Base-by-base conservation (phyloP, 2,329 filamentous ascomycete genomes). In the Drechmeria coniospora region DNA sequence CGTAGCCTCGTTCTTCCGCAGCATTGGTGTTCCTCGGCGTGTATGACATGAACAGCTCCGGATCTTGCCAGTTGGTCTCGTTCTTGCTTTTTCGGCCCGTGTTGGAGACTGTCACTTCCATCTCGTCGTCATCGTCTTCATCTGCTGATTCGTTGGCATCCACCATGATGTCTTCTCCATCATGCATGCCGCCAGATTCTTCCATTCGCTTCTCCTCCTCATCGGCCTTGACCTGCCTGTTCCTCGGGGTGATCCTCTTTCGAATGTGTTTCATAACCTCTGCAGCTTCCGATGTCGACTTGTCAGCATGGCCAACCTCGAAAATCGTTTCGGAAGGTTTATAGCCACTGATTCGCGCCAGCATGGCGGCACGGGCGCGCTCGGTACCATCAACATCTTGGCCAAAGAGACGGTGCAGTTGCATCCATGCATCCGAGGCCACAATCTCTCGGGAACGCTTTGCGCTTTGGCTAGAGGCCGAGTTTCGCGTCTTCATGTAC, bases 11-110 rank as follows among this genome's bases (percentile, higher is more conserved):
- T 48, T 94, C 84, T 56, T 95, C 87, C 28, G 79, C 81, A 4
- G 79, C 64, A 50, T 87, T 90, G 41, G 71, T 68, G 23, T 74
- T 74, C 35, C 79, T 76, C 0, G 90, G 90, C 2, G 74, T 81
- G 63, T 98, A 98, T 8, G 82, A 80, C 84, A 98, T 95, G 72
- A 92, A 98, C 41, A 90, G 73, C 24, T 94, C 86, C 0, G 75
- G 68, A 49, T 94, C 86, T 46, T 81, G 74, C 66, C 74, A 93
- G 25, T 74, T 68, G 9, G 60, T 71, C 45, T 46, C 69, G 43
- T 59, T 68, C 51, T 61, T 69, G 46, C 58, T 32, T 13, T 39
- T 42, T 13, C 25, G 57, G 25, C 56, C 50, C 24, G 68, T 57
- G 44, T 74, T 73, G 10, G 74, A 72, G 39, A 87, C 68, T 3